These are phyloP conservation scores for Lycium ferocissimum DNA, from an alignment of 257 asterid species.

Conservation along the genomic window DNA sequence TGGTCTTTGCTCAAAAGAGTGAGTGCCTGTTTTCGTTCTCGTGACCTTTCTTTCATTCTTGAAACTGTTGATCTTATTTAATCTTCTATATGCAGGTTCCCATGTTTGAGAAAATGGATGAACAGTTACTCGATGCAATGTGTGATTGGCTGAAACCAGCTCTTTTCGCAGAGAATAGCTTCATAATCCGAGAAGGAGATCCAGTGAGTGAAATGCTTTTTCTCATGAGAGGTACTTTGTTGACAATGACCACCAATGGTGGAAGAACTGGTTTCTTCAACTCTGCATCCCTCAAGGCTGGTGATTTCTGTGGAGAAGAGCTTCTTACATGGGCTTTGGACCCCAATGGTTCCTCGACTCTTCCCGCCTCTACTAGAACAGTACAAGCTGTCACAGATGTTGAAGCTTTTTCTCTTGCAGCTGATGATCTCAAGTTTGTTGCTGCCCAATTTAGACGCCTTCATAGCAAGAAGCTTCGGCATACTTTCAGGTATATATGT, in stretches of 20 bases:
- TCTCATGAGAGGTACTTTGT: slow-evolving; percentile 62
- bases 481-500: background rate
- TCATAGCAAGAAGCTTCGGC: slow-evolving; percentile 44
- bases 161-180: slow-evolving; percentile 61
- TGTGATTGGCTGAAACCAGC: slow-evolving; percentile 56
- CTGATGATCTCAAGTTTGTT: slow-evolving; percentile 43
- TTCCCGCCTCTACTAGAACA: slow-evolving; percentile 46
- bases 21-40: slow-evolving; percentile 30
- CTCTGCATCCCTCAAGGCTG: slow-evolving; percentile 54
- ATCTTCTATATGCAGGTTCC: slow-evolving; percentile 52
- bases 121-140: slow-evolving; percentile 64
- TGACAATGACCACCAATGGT: slow-evolving; percentile 63
- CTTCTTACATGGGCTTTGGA: slow-evolving; percentile 52
- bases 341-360: slow-evolving; percentile 37
- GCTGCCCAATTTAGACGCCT: slow-evolving; percentile 48
- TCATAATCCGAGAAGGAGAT: slow-evolving; percentile 66
- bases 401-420: slow-evolving; percentile 43
- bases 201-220: slow-evolving; percentile 75
- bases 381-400: slow-evolving; percentile 42
- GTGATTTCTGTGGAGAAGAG: slow-evolving; percentile 48
- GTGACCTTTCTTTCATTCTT: background rate
- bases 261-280: slow-evolving; percentile 70
- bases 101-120: slow-evolving; percentile 66
- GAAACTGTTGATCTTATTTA: background rate
- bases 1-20: slow-evolving; percentile 66